Evolutionary conservation across 768 basidiomycete species (phyloP), one percentile per base, ranked within the genome.

Genomic region (Termitomyces titanicus): DNA sequence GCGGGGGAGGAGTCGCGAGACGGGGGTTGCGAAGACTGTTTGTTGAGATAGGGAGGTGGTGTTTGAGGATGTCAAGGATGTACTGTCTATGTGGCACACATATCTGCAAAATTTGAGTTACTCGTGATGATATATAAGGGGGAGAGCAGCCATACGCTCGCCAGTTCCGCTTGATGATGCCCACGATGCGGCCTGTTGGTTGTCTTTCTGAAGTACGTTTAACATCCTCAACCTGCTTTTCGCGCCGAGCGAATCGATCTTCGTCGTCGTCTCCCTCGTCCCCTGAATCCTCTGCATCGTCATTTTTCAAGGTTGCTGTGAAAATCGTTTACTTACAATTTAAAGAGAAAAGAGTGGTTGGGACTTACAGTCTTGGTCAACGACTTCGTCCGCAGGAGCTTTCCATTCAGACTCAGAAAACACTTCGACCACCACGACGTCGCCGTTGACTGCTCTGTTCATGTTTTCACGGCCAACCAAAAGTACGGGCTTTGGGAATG

Each of bases 141-240:
- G 37, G 47, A n/a, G 20, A 56, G 29, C 37, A 48, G 31, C 12
- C 91, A 60, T 72, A 94, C 84, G 95, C 87, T 64, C 95, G 76
- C 96, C 96, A 99, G 64, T 95, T 95, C 9, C 97, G 83, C 71
- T 97, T 97, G 62, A 95, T 84, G 52, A 98, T 77, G 7, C 97
- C 97, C 9, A 98, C 89, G 5, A 98, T 79, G 25, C 84, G 83
- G 10, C 97, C 97, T 0, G 96, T 98, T 2, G 96, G 96, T 63
- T 94, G 93, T 60, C 80, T 86, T 62, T 89, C 88, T 39, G 81
- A 64, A 51, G 70, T 66, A 29, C 70, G 61, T 18, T 69, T 69
- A n/a, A 63, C 53, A 17, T 65, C 66, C 61, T 78, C 74, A 17
- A 68, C 64, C 58, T 79, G 73, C 63, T 76, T 68, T 74, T 83